Conservation (phyloP, 352 stramenopile genomes). For the Globisporangium carolinianum region DNA sequence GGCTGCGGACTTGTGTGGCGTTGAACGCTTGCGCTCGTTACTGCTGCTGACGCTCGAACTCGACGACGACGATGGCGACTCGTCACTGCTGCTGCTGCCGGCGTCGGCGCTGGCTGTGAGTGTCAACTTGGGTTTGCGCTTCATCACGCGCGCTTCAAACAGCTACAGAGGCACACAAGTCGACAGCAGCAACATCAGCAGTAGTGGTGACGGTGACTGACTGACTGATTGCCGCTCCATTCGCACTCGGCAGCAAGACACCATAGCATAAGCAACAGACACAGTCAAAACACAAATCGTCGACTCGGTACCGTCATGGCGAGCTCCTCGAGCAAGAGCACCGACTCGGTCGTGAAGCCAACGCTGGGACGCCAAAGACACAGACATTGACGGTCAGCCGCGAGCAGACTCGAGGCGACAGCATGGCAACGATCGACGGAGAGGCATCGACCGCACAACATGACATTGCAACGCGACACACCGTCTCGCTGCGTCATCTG, state of each 20-base stretch:
- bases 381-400: neutral
- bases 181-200: too few species aligned
- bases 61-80: constrained; percentile 17
- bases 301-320: constrained; percentile 37
- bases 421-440: neutral
- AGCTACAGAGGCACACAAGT: constrained; percentile 23
- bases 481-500: neutral
- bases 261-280: too few species aligned
- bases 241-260: too few species aligned
- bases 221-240: too few species aligned
- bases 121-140: constrained; percentile 36
- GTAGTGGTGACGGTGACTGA: too few species aligned
- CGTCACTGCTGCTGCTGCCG: constrained; percentile 16
- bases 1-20: neutral
- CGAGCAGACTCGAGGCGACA: neutral
- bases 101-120: constrained; percentile 11
- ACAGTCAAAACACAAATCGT: too few species aligned
- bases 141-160: constrained; percentile 43
- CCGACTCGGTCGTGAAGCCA: constrained; percentile 26
- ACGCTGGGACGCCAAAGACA: neutral
- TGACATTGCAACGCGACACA: neutral
- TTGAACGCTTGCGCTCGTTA: constrained; percentile 2
- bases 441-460: too few species aligned
- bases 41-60: constrained; percentile 5
- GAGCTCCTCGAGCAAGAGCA: constrained; percentile 61